Evolutionary conservation across 768 basidiomycete species (phyloP).

Genomic region (Termitomyces eurrhizus): DNA sequence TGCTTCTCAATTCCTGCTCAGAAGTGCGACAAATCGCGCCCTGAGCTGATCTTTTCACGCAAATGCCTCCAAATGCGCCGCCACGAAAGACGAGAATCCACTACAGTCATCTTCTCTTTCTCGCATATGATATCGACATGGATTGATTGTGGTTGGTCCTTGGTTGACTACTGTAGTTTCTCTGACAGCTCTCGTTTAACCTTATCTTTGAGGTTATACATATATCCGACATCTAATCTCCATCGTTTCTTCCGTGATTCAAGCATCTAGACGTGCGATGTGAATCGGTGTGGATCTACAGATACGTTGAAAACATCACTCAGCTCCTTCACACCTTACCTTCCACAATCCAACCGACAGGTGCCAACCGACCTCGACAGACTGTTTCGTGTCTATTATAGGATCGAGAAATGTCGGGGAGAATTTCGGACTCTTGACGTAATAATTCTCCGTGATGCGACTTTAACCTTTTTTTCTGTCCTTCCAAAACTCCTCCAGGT

Average conservation of each 20-base stretch:
- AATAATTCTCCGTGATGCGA: slow-evolving; percentile 14
- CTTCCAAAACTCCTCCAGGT: neutral
- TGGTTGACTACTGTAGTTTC: neutral
- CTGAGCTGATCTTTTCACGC: neutral
- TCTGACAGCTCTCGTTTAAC: neutral
- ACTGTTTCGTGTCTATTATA: neutral
- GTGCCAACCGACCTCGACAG: neutral
- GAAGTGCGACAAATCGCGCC: slow-evolving; percentile 1
- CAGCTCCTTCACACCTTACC: neutral
- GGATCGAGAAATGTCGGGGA: slow-evolving; percentile 3
- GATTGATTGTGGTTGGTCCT: neutral
- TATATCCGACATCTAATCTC: neutral
- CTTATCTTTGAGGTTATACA: neutral
- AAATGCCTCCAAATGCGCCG: neutral
- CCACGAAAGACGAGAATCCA: neutral
- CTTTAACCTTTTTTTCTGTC: neutral
- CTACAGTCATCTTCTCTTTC: neutral
- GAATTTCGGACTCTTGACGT: slow-evolving; percentile 15
- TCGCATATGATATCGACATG: neutral
- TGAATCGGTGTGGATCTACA: neutral
- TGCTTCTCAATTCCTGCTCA: neutral
- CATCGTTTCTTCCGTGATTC: neutral
- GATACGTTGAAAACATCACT: neutral
- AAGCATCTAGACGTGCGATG: neutral
- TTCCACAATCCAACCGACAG: neutral